Evolutionary conservation across 129 eudicot genomes (phyloP).

Genomic region (Solidago caesia): DNA sequence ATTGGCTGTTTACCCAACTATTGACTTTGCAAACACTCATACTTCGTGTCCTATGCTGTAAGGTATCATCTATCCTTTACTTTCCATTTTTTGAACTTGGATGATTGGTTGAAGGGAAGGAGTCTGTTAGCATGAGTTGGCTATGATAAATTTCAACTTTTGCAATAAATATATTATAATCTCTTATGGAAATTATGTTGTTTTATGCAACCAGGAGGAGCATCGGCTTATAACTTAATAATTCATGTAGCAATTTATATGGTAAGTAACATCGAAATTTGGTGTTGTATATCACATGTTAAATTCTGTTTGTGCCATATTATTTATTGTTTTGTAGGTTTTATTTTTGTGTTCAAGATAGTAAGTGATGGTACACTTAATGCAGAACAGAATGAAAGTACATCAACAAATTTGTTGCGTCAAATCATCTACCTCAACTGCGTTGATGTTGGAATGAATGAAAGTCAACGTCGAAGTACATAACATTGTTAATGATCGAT

Average conservation of each 20-base stretch:
- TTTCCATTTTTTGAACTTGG: neutral
- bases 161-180: neutral
- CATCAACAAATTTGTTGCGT: too few relatives aligned
- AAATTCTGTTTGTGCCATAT: neutral
- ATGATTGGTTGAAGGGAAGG: neutral
- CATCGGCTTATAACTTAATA: conserved; percentile 68
- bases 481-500: too few relatives aligned
- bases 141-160: neutral
- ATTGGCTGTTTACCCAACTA: too few relatives aligned
- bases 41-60: conserved; percentile 70
- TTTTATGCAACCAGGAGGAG: conserved; percentile 83
- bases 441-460: too few relatives aligned
- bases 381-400: neutral
- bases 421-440: too few relatives aligned
- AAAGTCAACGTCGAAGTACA: too few relatives aligned
- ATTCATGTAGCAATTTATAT: conserved; percentile 76
- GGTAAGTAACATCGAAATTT: conserved; percentile 43
- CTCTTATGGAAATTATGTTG: neutral
- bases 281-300: neutral
- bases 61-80: conserved; percentile 39
- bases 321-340: conserved; percentile 38
- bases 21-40: conserved; percentile 74
- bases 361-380: conserved; percentile 75
- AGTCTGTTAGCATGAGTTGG: neutral
- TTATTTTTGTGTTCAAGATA: conserved; percentile 71